phyloP scores from a whole-genome alignment of 306 rosid genomes.

The Medicago ruthenica region DNA sequence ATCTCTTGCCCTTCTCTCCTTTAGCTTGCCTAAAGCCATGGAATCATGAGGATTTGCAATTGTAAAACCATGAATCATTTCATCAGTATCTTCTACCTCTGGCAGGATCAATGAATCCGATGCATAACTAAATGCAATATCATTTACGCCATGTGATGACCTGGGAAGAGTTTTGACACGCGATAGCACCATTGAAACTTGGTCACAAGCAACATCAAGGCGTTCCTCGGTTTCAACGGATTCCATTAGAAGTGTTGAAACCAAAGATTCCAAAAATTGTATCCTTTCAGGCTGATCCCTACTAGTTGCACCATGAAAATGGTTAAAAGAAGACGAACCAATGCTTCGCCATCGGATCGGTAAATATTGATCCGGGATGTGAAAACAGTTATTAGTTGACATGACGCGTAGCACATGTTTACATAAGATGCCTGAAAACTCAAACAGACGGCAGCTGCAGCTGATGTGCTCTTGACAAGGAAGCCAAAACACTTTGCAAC shows the following conservation, averaged over 20 bases:
- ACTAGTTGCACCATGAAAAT: slow-evolving; percentile 46
- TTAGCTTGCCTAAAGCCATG: slow-evolving; percentile 63
- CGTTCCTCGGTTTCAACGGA: slow-evolving; percentile 81
- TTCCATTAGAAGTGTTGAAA: slow-evolving; percentile 63
- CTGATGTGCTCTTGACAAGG: slow-evolving; percentile 85
- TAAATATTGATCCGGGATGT: slow-evolving; percentile 76
- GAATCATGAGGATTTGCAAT: slow-evolving; percentile 65
- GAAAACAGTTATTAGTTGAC: slow-evolving; percentile 84
- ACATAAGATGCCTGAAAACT: slow-evolving; percentile 80
- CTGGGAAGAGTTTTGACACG: slow-evolving; percentile 74
- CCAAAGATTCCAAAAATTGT: slow-evolving; percentile 70
- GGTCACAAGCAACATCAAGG: slow-evolving; percentile 73
- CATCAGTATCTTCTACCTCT: slow-evolving; percentile 72
- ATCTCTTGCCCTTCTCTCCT: slow-evolving; percentile 78
- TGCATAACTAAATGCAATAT: slow-evolving; percentile 56
- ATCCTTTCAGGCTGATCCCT: slow-evolving; percentile 68
- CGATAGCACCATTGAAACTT: slow-evolving; percentile 64
- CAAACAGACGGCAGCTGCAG: slow-evolving; percentile 79
- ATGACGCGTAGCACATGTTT: slow-evolving; percentile 78
- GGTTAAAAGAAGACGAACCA: slow-evolving; percentile 51
- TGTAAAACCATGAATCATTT: slow-evolving; percentile 60
- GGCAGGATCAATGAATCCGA: slow-evolving; percentile 72
- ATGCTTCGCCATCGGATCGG: slow-evolving; percentile 67
- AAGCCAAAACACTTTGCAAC: slow-evolving; percentile 75
- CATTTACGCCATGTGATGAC: slow-evolving; percentile 55